Evolutionary conservation across 768 basidiomycete genomes (phyloP), one percentile per base, ranked within the genome.

Genomic region (Leccinum pellstonianum): DNA sequence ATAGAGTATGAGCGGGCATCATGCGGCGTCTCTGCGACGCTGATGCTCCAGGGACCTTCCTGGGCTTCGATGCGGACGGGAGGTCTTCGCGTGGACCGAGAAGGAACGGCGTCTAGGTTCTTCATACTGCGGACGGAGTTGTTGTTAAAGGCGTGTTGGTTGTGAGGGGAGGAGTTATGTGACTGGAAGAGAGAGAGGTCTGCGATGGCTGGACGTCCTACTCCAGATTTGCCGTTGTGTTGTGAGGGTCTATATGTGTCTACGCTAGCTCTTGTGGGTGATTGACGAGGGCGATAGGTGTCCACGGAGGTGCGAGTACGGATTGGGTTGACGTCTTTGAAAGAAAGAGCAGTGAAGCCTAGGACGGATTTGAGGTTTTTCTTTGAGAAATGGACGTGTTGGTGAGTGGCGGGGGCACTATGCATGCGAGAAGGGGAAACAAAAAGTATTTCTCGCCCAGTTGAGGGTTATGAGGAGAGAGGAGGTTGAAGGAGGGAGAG

Each of bases 11-110:
- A 73, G 64, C 80, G 78, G 50, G 85, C 71, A 74, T 90, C 87
- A 72, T 91, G 83, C 23, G 89, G 89, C 55, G 85, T 87, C 78
- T 93, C 90, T 63, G 93, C 93, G 63, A 93, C 91, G 72, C 89
- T 91, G 70, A 95, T 85, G 68, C 85, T 86, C 93, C 93, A 95
- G 23, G 86, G 90, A 14, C 89, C 90, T 68, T 91, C 90, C 74
- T 90, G 85, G 47, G 80, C 79, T 72, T 92, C 89, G 62, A 87
- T 80, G 52, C 89, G 83, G 35, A 85, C 79, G 47, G 81, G 82
- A 58, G 75, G 81, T 69, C 82, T 78, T 64, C 81, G 73, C 60
- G 58, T 73, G 66, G 75, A 71, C 43, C 76, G 73, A 59, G 76
- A 75, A 64, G 77, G 72, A 67, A 75, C 77, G 66, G 75, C 63